Base-by-base conservation (phyloP, 2,329 filamentous ascomycete species). In the Penicillium crustosum region DNA sequence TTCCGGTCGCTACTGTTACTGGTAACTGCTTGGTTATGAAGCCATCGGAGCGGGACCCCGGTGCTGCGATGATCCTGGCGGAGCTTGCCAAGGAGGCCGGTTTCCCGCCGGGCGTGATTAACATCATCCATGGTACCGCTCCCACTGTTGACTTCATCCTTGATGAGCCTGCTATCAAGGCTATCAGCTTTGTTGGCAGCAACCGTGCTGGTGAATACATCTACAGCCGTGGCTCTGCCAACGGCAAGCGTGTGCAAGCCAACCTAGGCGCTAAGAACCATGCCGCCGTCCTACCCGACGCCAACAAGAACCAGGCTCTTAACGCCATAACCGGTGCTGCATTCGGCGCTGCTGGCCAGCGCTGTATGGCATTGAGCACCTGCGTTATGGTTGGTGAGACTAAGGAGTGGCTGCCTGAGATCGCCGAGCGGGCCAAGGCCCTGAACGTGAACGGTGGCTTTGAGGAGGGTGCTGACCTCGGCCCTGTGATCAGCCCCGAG, bases 191-290 rank as follows among this genome's bases (percentile, higher is more conserved):
- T 62, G 86, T 89, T 27, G 86, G 86, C 51, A 83, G 82, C 77
- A 89, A 89, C 79, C 82, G 82, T 70, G 86, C 86, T 9, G 86
- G 86, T 55, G 86, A 89, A 69, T 89, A 89, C 75, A 88, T 89
- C 73, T 88, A 82, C 76, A 77, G 79, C 41, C 83, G 86, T 45
- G 86, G 82, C n/a, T 86, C 84, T n/a, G 86, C 86, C 66, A 86
- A 88, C 56, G 86, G 86, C 62, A 89, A 89, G 78, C 84, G 86
- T 65, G 85, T 87, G 19, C 86, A 89, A 74, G 86, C 86, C 68
- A 89, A 89, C 73, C 73, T 89, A 56, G 86, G 86, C 33, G 86
- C 86, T 3, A 89, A 89, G 80, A 89, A 89, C 78, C 86, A 89
- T 71, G 86, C 85, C 43, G 84, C 84, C 47, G 81, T 89, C 25